Percentiles rank a stretch among this genome's conserved stretches.
These are phyloP conservation scores for Hymenoscyphus occultus DNA, from an alignment of 2,329 filamentous ascomycete species.

Conservation along the genomic window DNA sequence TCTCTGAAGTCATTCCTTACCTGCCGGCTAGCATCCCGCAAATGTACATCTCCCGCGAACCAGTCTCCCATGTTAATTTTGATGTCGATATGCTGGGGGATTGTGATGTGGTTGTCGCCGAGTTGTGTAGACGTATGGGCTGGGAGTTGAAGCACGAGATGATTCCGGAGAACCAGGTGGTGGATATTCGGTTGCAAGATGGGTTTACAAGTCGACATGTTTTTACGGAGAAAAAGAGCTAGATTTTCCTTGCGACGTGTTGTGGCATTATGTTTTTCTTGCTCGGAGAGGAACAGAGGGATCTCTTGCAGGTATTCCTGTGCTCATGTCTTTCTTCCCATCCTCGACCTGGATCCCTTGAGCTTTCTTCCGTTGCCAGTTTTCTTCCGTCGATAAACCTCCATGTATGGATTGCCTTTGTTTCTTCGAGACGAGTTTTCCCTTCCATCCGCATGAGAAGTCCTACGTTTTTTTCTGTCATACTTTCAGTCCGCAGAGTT, in stretches of 20 bases:
- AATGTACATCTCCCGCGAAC: slow-evolving; percentile 83
- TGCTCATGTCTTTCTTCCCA: not conserved
- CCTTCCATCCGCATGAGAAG: no score
- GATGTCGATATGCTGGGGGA: slow-evolving; percentile 96
- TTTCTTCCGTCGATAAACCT: not conserved
- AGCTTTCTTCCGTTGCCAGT: not conserved
- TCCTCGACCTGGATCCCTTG: not conserved
- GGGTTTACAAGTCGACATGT: slow-evolving; percentile 45
- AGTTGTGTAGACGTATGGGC: slow-evolving; percentile 76
- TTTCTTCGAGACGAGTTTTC: no score
- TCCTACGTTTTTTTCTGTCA: no score
- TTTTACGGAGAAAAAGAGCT: slow-evolving; percentile 35
- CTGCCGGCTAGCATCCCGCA: slow-evolving; percentile 79
- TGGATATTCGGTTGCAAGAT: slow-evolving; percentile 53
- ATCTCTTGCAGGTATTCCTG: not conserved
- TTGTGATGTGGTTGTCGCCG: slow-evolving; percentile 85
- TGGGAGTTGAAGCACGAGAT: slow-evolving; percentile 83
- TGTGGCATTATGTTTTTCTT: not conserved
- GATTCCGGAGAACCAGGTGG: slow-evolving; percentile 64
- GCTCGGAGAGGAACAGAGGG: not conserved
- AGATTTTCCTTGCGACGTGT: not conserved
- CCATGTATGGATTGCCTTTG: no score
- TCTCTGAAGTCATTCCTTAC: slow-evolving; percentile 84
- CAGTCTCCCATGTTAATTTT: slow-evolving; percentile 86
- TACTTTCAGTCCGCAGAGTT: no score